These are phyloP conservation scores for Rubia peregrina DNA, from an alignment of 305 asterid genomes.

Conservation along the genomic window DNA sequence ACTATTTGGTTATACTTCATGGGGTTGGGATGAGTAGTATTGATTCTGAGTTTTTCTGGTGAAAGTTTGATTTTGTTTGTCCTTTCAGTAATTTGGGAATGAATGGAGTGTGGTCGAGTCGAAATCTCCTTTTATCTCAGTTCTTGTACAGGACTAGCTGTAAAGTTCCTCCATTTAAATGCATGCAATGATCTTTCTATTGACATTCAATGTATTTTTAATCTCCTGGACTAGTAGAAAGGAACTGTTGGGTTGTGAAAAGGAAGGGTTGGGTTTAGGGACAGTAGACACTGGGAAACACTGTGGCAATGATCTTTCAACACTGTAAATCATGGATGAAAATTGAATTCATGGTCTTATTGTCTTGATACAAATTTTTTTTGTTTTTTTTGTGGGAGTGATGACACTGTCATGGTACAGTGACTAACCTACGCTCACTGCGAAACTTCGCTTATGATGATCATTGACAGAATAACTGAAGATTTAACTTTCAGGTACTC, in stretches of 20 bases:
- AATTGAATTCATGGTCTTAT: not conserved
- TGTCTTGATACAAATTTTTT: not conserved
- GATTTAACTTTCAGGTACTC: not conserved
- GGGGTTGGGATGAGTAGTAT: constrained; percentile 1
- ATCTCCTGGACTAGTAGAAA: not conserved
- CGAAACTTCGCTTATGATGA: not conserved
- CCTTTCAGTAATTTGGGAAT: not conserved
- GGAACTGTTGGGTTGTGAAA: not conserved
- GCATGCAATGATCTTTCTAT: not conserved
- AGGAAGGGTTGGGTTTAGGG: not conserved
- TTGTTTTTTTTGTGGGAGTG: not conserved
- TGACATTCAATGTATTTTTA: not conserved
- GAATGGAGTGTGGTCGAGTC: not conserved
- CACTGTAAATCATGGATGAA: not conserved
- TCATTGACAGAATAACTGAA: not conserved
- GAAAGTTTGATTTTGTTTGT: not conserved
- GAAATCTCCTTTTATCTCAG: not conserved
- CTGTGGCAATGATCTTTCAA: too few relatives aligned
- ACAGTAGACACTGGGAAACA: not conserved
- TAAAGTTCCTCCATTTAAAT: not conserved
- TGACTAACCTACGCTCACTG: not conserved
- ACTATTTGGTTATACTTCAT: not conserved
- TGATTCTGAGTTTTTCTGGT: not conserved
- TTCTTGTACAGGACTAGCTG: not conserved
- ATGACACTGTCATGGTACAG: not conserved